These are phyloP conservation scores for Henckelia pumila DNA, from an alignment of 257 asterid genomes.

Conservation along the genomic window DNA sequence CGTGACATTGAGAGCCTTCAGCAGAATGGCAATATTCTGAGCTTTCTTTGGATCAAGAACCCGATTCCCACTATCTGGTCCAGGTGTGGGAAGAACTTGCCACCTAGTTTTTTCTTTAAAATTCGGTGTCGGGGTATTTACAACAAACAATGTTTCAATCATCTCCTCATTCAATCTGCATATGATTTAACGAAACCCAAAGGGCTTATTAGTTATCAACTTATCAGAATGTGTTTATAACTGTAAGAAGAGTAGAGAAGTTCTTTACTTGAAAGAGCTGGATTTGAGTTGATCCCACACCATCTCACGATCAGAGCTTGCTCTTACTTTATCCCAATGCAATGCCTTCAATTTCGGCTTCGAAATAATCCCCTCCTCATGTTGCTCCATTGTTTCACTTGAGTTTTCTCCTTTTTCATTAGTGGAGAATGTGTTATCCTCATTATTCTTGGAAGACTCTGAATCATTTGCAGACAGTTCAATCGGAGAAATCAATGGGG, in stretches of 20 bases:
- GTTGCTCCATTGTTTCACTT: constrained; percentile 27
- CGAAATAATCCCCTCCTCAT: constrained; percentile 45
- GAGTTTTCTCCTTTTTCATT: constrained; percentile 26
- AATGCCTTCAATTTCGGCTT: constrained; percentile 88
- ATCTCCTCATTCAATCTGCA: constrained; percentile 94
- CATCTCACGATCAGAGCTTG: constrained; percentile 92
- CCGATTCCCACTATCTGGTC: constrained; percentile 50
- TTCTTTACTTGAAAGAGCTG: constrained; percentile 78
- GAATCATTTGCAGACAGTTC: constrained; percentile 48
- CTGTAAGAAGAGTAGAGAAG: constrained; percentile 9
- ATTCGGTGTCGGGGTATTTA: constrained; percentile 53
- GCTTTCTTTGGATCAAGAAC: constrained; percentile 94
- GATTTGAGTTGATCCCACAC: constrained; percentile 97
- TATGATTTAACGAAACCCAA: constrained; percentile 15
- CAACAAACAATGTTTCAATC: constrained; percentile 88
- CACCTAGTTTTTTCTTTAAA: constrained; percentile 55
- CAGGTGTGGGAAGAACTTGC: constrained; percentile 66
- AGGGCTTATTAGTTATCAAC: neutral
- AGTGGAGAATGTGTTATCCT: constrained; percentile 22
- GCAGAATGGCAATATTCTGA: constrained; percentile 78
- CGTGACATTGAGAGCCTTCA: constrained; percentile 89
- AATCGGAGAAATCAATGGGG: constrained; percentile 49
- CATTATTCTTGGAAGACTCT: constrained; percentile 30
- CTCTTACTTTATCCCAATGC: constrained; percentile 99
- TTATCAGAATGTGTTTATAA: constrained; percentile 2